Conservation (phyloP, 805 yeast genomes). For the Ogataea nonfermentans region DNA sequence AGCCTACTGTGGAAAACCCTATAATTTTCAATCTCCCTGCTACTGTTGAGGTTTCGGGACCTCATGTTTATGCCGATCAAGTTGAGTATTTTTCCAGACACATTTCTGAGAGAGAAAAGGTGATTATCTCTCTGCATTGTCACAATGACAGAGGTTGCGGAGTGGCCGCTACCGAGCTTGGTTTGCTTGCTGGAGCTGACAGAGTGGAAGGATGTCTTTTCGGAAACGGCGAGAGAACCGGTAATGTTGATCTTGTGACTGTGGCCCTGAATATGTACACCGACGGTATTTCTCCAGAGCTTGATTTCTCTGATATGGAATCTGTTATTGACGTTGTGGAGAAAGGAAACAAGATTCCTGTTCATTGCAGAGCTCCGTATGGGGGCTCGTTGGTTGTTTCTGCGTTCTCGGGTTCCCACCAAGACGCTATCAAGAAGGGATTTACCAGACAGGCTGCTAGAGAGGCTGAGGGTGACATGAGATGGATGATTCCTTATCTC, state of each 20-base stretch:
- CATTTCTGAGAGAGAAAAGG: conserved; percentile 69
- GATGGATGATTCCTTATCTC: conserved; percentile 73
- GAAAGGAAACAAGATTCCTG: conserved; percentile 74
- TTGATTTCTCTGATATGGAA: conserved; percentile 69
- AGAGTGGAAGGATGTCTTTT: conserved; percentile 82
- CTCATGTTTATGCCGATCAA: conserved; percentile 78
- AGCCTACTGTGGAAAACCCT: conserved; percentile 70
- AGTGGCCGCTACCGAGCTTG: conserved; percentile 79
- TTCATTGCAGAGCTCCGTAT: conserved; percentile 74
- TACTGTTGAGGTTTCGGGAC: conserved; percentile 74
- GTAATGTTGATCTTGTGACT: conserved; percentile 76
- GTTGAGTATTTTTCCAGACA: conserved; percentile 69
- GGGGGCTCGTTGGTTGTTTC: conserved; percentile 77
- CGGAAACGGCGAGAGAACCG: conserved; percentile 85
- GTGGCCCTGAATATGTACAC: conserved; percentile 77
- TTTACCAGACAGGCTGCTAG: conserved; percentile 49
- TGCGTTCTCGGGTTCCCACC: conserved; percentile 65
- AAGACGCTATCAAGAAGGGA: conserved; percentile 39
- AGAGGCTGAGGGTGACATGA: conserved; percentile 44
- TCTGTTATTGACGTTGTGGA: conserved; percentile 67
- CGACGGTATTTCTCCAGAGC: conserved; percentile 68
- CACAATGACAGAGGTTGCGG: conserved; percentile 85
- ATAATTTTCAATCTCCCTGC: conserved; percentile 79
- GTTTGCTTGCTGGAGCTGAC: conserved; percentile 79
- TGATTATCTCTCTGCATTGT: conserved; percentile 67